Evolutionary conservation across 2,329 filamentous ascomycete species (phyloP).

Genomic region (Elsinoe necatrix): DNA sequence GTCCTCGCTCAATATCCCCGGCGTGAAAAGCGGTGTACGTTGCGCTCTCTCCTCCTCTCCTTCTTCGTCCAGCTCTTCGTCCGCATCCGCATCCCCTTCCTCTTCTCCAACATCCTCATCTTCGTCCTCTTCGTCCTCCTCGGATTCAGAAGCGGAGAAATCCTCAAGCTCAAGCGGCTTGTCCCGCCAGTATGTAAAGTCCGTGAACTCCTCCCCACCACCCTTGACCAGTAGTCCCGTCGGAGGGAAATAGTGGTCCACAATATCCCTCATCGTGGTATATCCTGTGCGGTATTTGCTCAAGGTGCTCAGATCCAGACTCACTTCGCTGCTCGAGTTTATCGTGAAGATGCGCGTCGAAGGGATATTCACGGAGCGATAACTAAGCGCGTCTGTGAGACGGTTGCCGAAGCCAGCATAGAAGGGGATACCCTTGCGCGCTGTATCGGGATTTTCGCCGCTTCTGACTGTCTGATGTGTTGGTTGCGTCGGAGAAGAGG

Average conservation of each 20-base stretch:
- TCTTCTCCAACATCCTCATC: slow-evolving; percentile 16
- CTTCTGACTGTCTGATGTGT: background rate
- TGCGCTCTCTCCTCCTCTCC: slow-evolving; percentile 13
- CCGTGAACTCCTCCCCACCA: slow-evolving; percentile 89
- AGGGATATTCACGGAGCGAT: slow-evolving; percentile 91
- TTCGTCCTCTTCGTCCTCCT: slow-evolving; percentile 34
- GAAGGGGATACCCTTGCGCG: slow-evolving; percentile 53
- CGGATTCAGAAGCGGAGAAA: slow-evolving; percentile 74
- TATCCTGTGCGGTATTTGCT: slow-evolving; percentile 97
- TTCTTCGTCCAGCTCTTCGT: slow-evolving; percentile 7
- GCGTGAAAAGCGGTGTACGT: slow-evolving; percentile 13
- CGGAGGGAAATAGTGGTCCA: slow-evolving; percentile 96
- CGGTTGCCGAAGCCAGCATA: slow-evolving; percentile 97
- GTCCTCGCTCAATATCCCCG: slow-evolving; percentile 31
- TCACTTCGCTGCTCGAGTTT: slow-evolving; percentile 95
- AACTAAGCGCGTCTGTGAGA: slow-evolving; percentile 90
- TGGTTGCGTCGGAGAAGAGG: background rate
- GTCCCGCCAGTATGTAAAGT: slow-evolving; percentile 95
- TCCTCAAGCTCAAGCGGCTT: slow-evolving; percentile 75
- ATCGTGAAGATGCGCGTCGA: slow-evolving; percentile 95
- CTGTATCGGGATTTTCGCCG: slow-evolving; percentile 17
- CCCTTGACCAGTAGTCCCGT: slow-evolving; percentile 77
- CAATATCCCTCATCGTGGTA: slow-evolving; percentile 91
- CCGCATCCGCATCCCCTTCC: background rate
- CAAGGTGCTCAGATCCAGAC: slow-evolving; percentile 76